Percentiles rank a stretch among this genome's conserved stretches.
phyloP scores from a whole-genome alignment of 2,329 filamentous ascomycete genomes.

The Cladosporium sp. region DNA sequence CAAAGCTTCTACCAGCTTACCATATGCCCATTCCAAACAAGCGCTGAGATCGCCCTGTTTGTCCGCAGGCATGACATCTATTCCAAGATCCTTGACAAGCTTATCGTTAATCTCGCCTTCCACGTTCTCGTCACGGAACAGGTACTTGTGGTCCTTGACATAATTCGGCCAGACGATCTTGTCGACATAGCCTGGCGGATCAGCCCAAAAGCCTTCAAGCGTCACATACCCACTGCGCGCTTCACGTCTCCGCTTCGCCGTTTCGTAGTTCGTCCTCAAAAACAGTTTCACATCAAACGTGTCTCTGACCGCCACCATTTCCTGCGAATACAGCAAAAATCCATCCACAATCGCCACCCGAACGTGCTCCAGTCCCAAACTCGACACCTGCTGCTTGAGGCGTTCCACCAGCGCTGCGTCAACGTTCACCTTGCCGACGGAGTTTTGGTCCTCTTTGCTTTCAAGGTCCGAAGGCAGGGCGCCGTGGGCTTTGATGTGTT shows the following conservation, averaged over 20 bases:
- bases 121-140: constrained; percentile 73
- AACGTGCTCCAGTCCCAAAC: constrained; percentile 28
- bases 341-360: constrained; percentile 78
- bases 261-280: constrained; percentile 67
- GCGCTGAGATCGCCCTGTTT: constrained; percentile 39
- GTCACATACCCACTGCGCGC: constrained; percentile 77
- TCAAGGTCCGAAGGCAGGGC: constrained; percentile 56
- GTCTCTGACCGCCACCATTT: constrained; percentile 54
- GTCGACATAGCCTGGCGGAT: constrained; percentile 93
- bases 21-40: constrained; percentile 44
- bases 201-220: constrained; percentile 85
- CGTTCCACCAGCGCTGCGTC: constrained; percentile 33
- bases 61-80: constrained; percentile 35
- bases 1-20: constrained; percentile 16
- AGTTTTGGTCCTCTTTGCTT: constrained; percentile 63
- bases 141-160: constrained; percentile 74
- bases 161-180: constrained; percentile 96
- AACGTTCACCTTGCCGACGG: constrained; percentile 48
- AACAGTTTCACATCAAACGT: constrained; percentile 78
- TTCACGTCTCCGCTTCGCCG: constrained; percentile 66
- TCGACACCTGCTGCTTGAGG: constrained; percentile 36
- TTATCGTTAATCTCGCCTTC: constrained; percentile 55
- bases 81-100: constrained; percentile 37
- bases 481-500: constrained; percentile 70
- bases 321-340: constrained; percentile 76